Percentiles rank a stretch among this genome's conserved stretches.
Conservation (phyloP, 176 grass and related monocot species). For the Triticum timopheevii region DNA sequence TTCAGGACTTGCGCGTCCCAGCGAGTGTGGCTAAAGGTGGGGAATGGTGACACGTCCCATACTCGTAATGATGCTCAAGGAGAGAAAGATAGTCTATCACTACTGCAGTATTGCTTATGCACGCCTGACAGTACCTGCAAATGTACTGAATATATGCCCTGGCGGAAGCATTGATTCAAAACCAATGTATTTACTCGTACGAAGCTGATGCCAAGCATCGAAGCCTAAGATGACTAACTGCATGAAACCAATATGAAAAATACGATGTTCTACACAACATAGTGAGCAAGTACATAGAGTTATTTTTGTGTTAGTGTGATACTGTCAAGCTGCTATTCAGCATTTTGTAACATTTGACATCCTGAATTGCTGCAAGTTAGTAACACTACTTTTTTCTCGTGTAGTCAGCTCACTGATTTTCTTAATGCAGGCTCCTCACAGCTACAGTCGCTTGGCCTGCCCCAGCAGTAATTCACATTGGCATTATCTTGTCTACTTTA, state of each 20-base stretch:
- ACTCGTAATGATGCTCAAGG: not conserved
- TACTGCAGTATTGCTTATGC: not conserved
- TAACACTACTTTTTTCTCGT: not conserved
- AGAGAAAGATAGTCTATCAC: not conserved
- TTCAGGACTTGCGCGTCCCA: not conserved
- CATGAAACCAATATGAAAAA: not conserved
- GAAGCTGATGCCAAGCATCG: not conserved
- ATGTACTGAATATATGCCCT: not conserved
- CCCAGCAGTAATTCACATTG: conserved; percentile 78
- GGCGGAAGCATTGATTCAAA: not conserved
- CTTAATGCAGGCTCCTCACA: conserved; percentile 74
- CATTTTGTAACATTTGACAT: not conserved
- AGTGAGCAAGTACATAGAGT: not conserved
- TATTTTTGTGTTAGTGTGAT: not conserved
- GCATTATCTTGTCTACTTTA: conserved; percentile 88
- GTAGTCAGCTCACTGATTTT: not conserved
- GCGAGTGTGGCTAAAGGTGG: not conserved
- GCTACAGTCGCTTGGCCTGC: conserved; percentile 87
- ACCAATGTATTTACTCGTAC: not conserved
- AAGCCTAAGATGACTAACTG: not conserved
- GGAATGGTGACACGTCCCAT: not conserved
- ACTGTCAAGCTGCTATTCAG: not conserved
- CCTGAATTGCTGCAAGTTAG: not conserved
- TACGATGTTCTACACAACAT: not conserved
- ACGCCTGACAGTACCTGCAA: not conserved